Base-by-base conservation (phyloP, 208 protist genomes). In the Trypanosomatidae sp. region DNA sequence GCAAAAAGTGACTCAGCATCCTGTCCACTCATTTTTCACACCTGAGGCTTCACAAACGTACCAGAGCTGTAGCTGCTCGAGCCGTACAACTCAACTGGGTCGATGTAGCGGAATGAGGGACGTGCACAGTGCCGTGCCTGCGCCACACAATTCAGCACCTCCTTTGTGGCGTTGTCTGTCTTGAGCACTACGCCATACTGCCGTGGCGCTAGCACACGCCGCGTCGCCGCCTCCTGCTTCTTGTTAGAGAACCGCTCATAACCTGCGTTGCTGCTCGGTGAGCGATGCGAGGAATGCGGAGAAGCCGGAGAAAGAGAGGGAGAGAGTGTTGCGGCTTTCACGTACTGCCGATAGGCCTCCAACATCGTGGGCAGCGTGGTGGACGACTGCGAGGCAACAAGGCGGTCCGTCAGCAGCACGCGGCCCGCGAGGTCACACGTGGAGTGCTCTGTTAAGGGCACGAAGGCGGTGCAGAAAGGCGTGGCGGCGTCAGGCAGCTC, bases 61-160 rank as follows among this genome's bases (percentile, higher is more conserved):
- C n/a, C n/a, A 7, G 66, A 72, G 46, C 30, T 8, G 73, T 77
- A 77, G 7, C 44, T n/a, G 17, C 73, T 72, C 19, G 46, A 53
- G 56, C 73, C 73, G 73, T 77, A 77, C 19, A 77, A 13, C 13
- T 77, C 73, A 8, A 17, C 66, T 9, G 73, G 49, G n/a, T 77
- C 73, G 8, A 77, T 66, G 5, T 50, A 53, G 25, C 73, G 73
- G 28, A 77, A 77, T 0, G 73, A 60, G 1, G 73, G 73, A 3
- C 73, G 73, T 10, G 6, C 19, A 39, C 73, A 55, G 3, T 28
- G 0, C 7, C 15, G 4, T 13, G 73, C 73, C 66, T 77, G 19
- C 1, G 15, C 6, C 47, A 77, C 55, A 28, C 65, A 77, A 13
- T 60, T 64, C 58, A 55, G 22, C 9, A 72, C 39, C 30, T 77